phyloP scores from a whole-genome alignment of 176 grass and related monocot species.

The Eragrostis curvula region DNA sequence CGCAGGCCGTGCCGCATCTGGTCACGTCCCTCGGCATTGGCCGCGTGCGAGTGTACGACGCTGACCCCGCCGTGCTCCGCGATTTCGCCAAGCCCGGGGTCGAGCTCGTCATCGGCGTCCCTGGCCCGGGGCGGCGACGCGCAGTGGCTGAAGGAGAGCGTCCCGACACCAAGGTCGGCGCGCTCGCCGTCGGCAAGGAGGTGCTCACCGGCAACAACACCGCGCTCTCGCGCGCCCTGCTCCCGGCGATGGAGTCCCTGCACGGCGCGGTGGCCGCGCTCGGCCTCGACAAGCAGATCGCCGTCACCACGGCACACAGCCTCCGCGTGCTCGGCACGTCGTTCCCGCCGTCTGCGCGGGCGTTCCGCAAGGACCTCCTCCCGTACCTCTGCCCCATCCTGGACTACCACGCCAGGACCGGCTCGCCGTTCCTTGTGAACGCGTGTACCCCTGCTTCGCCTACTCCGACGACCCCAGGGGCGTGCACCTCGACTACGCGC shows the following conservation, averaged over 20 bases:
- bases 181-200: constrained; percentile 76
- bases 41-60: constrained; percentile 78
- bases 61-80: constrained; percentile 58
- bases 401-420: constrained; percentile 65
- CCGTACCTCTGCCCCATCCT: constrained; percentile 67
- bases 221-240: constrained; percentile 29
- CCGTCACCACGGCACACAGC: constrained; percentile 67
- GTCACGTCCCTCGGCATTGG: constrained; percentile 59
- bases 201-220: constrained; percentile 69
- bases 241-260: constrained; percentile 66
- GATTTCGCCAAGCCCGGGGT: constrained; percentile 68
- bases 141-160: constrained; percentile 51
- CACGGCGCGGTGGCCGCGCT: constrained; percentile 49
- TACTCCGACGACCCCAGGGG: constrained; percentile 55
- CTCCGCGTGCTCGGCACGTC: constrained; percentile 60
- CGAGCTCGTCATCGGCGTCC: constrained; percentile 69
- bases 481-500: constrained; percentile 59
- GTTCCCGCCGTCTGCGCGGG: constrained; percentile 62
- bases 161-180: constrained; percentile 69
- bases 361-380: constrained; percentile 47
- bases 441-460: constrained; percentile 80
- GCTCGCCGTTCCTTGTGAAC: constrained; percentile 68
- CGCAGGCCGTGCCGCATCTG: constrained; percentile 48
- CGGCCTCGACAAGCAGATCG: constrained; percentile 56
- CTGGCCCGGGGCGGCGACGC: constrained; percentile 44